Evolutionary conservation across 495 filamentous ascomycete genomes (phyloP).

Genomic region (Lichina pygmaea): DNA sequence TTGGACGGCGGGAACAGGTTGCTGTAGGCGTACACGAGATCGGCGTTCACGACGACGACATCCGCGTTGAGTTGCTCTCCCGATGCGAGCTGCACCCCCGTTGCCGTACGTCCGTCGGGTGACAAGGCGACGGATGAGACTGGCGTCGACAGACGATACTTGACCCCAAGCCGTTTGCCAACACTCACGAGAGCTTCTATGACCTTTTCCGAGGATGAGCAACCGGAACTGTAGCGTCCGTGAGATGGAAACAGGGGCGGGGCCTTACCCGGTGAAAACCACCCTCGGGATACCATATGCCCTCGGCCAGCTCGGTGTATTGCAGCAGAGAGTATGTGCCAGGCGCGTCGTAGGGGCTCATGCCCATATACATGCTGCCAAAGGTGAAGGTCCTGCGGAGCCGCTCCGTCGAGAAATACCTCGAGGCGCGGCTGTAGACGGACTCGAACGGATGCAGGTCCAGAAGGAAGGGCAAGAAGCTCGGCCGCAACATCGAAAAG

Average conservation of each 20-base stretch:
- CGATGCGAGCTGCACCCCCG: constrained; percentile 23
- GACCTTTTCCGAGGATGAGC: constrained; percentile 5
- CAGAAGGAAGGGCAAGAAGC: constrained; percentile 24
- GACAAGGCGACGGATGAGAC: constrained; percentile 21
- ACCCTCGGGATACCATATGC: constrained; percentile 45
- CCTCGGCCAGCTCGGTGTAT: constrained; percentile 44
- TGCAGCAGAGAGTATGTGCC: constrained; percentile 45
- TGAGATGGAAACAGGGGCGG: background rate
- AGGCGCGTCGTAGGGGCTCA: constrained; percentile 46
- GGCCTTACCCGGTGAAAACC: constrained; percentile 29
- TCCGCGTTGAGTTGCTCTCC: constrained; percentile 28
- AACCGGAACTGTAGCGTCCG: background rate
- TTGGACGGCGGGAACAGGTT: constrained; percentile 24
- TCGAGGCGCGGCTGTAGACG: constrained; percentile 27
- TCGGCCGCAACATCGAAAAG: constrained; percentile 20
- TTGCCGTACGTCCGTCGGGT: constrained; percentile 17
- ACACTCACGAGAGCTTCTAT: constrained; percentile 26
- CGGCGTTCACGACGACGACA: constrained; percentile 37
- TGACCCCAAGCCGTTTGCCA: constrained; percentile 25
- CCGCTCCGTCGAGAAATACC: constrained; percentile 38
- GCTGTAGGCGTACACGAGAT: constrained; percentile 43
- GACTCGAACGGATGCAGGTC: constrained; percentile 35
- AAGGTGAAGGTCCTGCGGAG: constrained; percentile 41
- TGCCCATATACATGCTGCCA: constrained; percentile 55
- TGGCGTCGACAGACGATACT: constrained; percentile 25